Base-by-base conservation (phyloP, 179 eudicot genomes). In the Drosera spatulata region DNA sequence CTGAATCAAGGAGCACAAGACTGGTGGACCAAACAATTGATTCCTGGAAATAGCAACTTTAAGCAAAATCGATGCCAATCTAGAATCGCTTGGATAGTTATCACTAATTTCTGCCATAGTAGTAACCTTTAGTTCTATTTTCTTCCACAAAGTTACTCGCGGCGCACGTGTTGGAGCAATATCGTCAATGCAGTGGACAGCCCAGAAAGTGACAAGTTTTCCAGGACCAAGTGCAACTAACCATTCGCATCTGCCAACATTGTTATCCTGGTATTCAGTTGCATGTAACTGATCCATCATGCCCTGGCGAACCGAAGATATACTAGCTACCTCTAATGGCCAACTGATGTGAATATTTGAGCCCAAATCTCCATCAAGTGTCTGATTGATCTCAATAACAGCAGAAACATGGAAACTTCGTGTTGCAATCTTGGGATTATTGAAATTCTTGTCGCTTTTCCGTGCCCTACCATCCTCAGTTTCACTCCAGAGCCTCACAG, bases 401-500 rank as follows among this genome's bases (percentile, higher is more conserved):
- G 88, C 85, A 75, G 73, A 79, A 77, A 86, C 99, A 77, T 75
- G 71, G 77, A 81, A 94, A 33, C 75, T 72, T 65, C 66, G 82
- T 66, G 65, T 78, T 10, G 60, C 59, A 42, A 70, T 66, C 61
- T 73, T 85, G 47, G 69, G 69, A 64, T 85, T 88, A 72, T 54
- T 71, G 58, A 10, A 69, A 60, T 82, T 90, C 73, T 80, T 91
- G 68, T 61, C 72, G 46, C 70, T 61, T 71, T 73, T 86, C 68
- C 77, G 80, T 49, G 65, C 63, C 77, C 80, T 79, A 37, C 76
- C 96, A 62, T 78, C 94, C 71, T 75, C 91, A 71, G 79, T 74
- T 79, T 94, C 97, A 76, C 87, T 77, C 99, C 99, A 94, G 62
- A 94, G 72, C 72, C 97, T 83, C 72, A 83, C 83, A 62, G 94